Percentiles rank a stretch among this genome's conserved stretches.
These are phyloP conservation scores for Xylariales sp. DNA, from an alignment of 2,329 filamentous ascomycete genomes.

Conservation along the genomic window DNA sequence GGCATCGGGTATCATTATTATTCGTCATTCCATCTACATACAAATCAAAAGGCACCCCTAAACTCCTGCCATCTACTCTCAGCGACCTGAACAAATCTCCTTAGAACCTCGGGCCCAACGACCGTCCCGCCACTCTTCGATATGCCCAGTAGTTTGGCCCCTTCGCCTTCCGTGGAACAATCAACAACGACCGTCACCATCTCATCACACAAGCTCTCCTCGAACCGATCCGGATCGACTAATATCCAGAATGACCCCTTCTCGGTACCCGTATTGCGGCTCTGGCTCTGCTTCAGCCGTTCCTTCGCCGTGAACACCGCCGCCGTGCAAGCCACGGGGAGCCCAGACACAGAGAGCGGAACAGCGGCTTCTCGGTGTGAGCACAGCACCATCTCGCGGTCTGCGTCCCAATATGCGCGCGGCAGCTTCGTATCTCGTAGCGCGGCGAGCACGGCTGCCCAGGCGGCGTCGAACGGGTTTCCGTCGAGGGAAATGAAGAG, in stretches of 20 bases:
- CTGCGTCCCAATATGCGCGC: constrained; percentile 82
- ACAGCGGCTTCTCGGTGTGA: constrained; percentile 64
- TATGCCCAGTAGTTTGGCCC: constrained; percentile 72
- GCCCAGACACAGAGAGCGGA: constrained; percentile 68
- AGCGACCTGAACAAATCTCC: constrained; percentile 68
- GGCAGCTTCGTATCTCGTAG: constrained; percentile 82
- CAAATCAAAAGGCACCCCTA: constrained; percentile 39
- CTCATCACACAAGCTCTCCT: constrained; percentile 88
- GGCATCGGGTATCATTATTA: constrained; percentile 35
- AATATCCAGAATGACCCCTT: constrained; percentile 73
- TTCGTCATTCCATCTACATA: constrained; percentile 26
- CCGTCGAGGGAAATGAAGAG: constrained; percentile 94
- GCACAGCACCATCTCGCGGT: constrained; percentile 83
- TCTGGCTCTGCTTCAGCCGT: constrained; percentile 56
- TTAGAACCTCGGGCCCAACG: constrained; percentile 73
- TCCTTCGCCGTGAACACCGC: constrained; percentile 78
- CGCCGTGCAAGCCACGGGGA: constrained; percentile 83
- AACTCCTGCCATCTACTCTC: constrained; percentile 73
- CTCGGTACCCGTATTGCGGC: constrained; percentile 55
- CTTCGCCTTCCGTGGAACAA: constrained; percentile 57
- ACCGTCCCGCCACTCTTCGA: constrained; percentile 86
- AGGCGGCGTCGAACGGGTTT: constrained; percentile 90
- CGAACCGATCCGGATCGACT: constrained; percentile 88
- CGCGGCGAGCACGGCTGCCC: constrained; percentile 85
- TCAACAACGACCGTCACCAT: constrained; percentile 86